Percentiles rank a stretch among this genome's conserved stretches.
Evolutionary conservation across 495 filamentous ascomycete genomes (phyloP).

Genomic region (Polyplosphaeria fusca): DNA sequence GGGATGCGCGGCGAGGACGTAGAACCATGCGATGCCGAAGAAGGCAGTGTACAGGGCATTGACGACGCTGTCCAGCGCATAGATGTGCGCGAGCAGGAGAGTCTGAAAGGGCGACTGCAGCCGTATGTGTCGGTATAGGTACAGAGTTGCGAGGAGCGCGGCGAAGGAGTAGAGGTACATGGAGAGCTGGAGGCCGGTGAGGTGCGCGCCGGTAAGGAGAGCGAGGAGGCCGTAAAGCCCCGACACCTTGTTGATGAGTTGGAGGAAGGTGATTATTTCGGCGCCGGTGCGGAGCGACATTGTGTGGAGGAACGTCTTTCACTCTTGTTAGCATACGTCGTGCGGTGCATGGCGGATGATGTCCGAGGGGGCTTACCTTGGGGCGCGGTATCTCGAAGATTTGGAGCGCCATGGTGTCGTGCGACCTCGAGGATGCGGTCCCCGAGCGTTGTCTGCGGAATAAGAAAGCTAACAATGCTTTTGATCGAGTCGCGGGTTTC

Average conservation of each 20-base stretch:
- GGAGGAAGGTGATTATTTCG: conserved; percentile 71
- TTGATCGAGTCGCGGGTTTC: neutral
- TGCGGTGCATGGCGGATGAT: neutral
- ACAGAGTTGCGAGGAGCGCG: conserved; percentile 57
- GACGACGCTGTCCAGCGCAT: conserved; percentile 72
- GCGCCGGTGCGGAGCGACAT: conserved; percentile 83
- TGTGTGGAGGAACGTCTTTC: conserved; percentile 77
- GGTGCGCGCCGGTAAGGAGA: conserved; percentile 48
- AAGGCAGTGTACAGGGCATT: conserved; percentile 74
- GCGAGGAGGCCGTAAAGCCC: conserved; percentile 87
- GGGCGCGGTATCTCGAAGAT: conserved; percentile 32
- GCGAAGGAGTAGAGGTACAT: conserved; percentile 78
- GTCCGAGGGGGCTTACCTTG: conserved; percentile 23
- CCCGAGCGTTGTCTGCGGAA: too few species aligned
- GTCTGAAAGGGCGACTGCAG: conserved; percentile 32
- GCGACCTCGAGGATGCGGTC: too few species aligned
- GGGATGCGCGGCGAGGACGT: conserved; percentile 58
- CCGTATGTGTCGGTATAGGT: conserved; percentile 60
- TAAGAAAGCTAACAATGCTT: conserved; percentile 1
- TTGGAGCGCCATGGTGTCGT: conserved; percentile 5
- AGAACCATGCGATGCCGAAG: conserved; percentile 81
- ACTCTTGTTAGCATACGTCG: too few species aligned
- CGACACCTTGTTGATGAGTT: conserved; percentile 83
- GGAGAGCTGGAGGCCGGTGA: conserved; percentile 42
- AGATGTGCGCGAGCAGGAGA: conserved; percentile 51